phyloP scores from a whole-genome alignment of 352 stramenopile genomes.

The Pythium dissotocum region DNA sequence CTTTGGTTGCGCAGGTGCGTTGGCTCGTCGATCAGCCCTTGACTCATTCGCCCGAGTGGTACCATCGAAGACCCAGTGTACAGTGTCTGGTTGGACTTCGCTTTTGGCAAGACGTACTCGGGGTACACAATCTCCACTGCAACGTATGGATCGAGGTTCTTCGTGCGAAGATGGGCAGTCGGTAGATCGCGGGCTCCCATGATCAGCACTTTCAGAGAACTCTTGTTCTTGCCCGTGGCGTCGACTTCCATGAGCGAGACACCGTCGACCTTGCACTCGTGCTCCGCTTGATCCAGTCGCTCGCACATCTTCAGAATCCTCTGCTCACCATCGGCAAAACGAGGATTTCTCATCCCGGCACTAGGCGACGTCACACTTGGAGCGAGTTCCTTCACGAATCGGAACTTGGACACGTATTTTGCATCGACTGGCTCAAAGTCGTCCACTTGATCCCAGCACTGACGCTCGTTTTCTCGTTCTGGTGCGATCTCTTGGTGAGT shows the following conservation, averaged over 20 bases:
- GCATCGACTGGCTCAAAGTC: slow-evolving; percentile 47
- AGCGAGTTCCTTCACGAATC: slow-evolving; percentile 36
- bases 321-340: slow-evolving; percentile 32
- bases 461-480: slow-evolving; percentile 29
- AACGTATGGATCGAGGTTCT: slow-evolving; percentile 76
- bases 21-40: slow-evolving; percentile 10
- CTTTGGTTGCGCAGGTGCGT: slow-evolving; percentile 10
- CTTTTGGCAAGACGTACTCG: slow-evolving; percentile 28
- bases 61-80: neutral
- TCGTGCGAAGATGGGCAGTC: slow-evolving; percentile 60
- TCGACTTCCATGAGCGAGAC: slow-evolving; percentile 70
- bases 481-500: neutral
- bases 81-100: neutral
- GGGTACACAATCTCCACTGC: slow-evolving; percentile 66
- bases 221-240: slow-evolving; percentile 45
- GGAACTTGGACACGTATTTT: slow-evolving; percentile 48
- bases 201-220: slow-evolving; percentile 53
- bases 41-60: neutral
- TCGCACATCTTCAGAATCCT: slow-evolving; percentile 64
- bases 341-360: slow-evolving; percentile 18
- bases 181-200: slow-evolving; percentile 55
- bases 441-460: slow-evolving; percentile 44
- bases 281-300: slow-evolving; percentile 44
- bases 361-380: slow-evolving; percentile 18
- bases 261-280: slow-evolving; percentile 47